Evolutionary conservation across 2,329 filamentous ascomycete genomes (phyloP).

Genomic region (Colletotrichum sp.): DNA sequence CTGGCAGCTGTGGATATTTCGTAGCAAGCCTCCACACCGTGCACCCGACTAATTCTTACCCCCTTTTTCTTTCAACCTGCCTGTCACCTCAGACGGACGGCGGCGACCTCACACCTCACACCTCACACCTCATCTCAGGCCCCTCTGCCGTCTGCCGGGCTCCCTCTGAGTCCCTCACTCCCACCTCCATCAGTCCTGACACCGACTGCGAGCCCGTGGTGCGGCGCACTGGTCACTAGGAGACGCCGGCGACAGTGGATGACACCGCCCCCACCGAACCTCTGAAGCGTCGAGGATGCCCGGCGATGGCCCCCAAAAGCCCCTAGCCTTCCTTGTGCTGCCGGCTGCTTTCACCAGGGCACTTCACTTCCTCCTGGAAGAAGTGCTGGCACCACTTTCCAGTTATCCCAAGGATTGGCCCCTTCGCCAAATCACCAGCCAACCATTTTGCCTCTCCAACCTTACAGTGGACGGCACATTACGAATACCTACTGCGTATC

Average conservation of each 20-base stretch:
- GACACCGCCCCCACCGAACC: constrained; percentile 7
- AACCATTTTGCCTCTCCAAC: background rate
- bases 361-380: background rate
- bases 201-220: background rate
- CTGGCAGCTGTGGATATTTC: background rate
- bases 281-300: constrained; percentile 12
- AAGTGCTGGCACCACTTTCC: background rate
- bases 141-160: background rate
- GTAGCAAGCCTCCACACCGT: background rate
- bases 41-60: background rate
- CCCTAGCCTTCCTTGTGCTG: constrained; percentile 4
- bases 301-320: constrained; percentile 19
- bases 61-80: background rate
- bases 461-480: background rate
- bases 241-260: constrained; percentile 1
- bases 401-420: background rate
- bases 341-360: background rate
- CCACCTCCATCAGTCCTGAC: background rate
- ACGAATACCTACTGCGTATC: background rate
- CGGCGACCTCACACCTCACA: background rate
- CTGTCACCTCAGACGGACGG: background rate
- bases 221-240: background rate
- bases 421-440: background rate
- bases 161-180: background rate
- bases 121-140: background rate